Evolutionary conservation across 768 basidiomycete genomes (phyloP).

Genomic region (Scleroderma bovista): DNA sequence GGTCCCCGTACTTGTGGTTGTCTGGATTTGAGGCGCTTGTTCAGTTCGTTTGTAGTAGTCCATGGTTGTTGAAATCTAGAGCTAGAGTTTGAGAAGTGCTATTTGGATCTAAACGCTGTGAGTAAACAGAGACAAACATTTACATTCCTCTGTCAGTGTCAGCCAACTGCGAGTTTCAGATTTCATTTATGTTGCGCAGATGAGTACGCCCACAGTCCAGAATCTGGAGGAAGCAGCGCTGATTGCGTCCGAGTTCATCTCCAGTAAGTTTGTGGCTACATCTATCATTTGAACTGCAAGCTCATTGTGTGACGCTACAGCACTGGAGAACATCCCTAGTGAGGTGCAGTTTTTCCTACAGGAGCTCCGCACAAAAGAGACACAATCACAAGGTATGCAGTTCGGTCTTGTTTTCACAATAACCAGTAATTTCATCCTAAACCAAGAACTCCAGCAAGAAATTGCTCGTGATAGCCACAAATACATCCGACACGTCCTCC

Average conservation of each 20-base stretch:
- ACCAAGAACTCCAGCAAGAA: conserved; percentile 38
- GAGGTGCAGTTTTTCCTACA: conserved; percentile 45
- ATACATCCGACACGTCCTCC: conserved; percentile 40
- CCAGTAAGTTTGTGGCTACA: conserved; percentile 29
- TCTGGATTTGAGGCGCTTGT: not conserved
- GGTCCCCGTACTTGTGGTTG: not conserved
- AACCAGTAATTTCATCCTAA: not conserved
- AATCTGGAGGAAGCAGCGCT: conserved; percentile 45
- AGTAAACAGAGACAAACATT: no score
- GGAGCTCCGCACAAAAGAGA: conserved; percentile 43
- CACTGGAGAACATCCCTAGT: conserved; percentile 45
- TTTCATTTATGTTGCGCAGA: no score
- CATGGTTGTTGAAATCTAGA: no score
- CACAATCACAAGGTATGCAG: conserved; percentile 34
- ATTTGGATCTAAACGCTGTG: no score
- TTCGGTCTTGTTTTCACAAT: not conserved
- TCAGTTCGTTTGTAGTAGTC: not conserved
- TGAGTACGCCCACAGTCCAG: conserved; percentile 30
- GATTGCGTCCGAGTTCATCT: conserved; percentile 45
- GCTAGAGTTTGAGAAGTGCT: no score
- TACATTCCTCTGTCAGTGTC: no score
- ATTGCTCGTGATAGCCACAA: conserved; percentile 39
- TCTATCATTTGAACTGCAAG: not conserved
- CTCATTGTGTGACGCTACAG: conserved; percentile 17
- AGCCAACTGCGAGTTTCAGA: no score